Percentiles rank a stretch among this genome's conserved stretches.
phyloP scores from a whole-genome alignment of 768 basidiomycete genomes.

The Pleurotus citrinopileatus region DNA sequence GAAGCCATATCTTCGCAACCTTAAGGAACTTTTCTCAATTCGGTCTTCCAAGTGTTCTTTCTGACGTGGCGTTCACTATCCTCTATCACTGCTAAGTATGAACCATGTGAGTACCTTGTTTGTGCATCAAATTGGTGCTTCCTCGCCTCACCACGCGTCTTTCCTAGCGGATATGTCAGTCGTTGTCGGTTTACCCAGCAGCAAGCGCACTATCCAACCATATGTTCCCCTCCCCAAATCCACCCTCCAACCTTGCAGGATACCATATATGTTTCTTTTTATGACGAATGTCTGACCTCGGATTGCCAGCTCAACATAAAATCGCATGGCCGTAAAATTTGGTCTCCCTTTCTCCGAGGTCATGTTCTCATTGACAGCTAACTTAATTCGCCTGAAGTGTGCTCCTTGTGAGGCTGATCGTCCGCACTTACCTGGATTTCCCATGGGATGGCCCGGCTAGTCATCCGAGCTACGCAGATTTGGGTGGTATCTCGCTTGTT shows the following conservation, averaged over 20 bases:
- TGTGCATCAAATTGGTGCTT: background rate
- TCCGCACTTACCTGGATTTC: background rate
- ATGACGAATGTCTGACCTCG: background rate
- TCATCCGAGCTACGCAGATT: background rate
- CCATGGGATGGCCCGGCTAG: background rate
- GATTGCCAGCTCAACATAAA: constrained; percentile 3
- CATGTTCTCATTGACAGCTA: background rate
- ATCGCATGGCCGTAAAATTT: background rate
- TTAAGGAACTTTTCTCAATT: background rate
- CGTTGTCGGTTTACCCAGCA: background rate
- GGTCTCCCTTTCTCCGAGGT: background rate
- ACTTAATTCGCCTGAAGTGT: background rate
- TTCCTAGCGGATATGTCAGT: background rate
- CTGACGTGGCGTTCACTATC: constrained; percentile 2
- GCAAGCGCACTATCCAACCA: background rate
- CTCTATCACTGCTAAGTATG: background rate
- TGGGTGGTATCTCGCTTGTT: background rate
- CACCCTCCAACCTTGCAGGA: background rate
- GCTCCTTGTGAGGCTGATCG: background rate
- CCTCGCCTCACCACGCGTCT: background rate
- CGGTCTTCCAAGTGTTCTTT: background rate
- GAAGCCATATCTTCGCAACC: background rate
- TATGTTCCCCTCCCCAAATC: constrained; percentile 1
- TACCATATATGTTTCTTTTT: background rate
- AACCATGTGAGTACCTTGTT: constrained; percentile 4